Percentiles rank a stretch among this genome's conserved stretches.
These are phyloP conservation scores for Exserohilum rostratum DNA, from an alignment of 2,329 filamentous ascomycete genomes.

Conservation along the genomic window DNA sequence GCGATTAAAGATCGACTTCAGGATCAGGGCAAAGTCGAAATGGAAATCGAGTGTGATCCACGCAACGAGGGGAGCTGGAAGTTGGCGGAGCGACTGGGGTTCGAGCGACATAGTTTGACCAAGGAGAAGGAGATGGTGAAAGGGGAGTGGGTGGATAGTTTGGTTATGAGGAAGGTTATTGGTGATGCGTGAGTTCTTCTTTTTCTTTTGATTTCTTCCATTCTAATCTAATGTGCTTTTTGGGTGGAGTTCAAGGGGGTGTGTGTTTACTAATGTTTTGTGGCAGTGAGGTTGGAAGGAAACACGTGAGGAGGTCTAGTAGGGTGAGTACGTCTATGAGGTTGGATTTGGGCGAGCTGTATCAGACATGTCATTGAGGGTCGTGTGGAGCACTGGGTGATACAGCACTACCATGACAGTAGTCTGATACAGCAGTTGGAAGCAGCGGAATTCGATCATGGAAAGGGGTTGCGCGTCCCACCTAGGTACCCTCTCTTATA, in stretches of 20 bases:
- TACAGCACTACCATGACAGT: too few relatives aligned
- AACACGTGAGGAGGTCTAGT: conserved; percentile 7
- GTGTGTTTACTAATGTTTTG: background rate
- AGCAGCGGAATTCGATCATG: too few relatives aligned
- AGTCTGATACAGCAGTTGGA: too few relatives aligned
- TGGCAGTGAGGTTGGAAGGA: background rate
- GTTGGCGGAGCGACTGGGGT: conserved; percentile 40
- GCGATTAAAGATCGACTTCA: conserved; percentile 18
- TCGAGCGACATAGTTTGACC: conserved; percentile 30
- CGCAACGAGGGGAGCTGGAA: conserved; percentile 38
- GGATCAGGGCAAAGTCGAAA: conserved; percentile 17
- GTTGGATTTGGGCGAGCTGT: conserved; percentile 5
- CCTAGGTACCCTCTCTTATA: too few relatives aligned
- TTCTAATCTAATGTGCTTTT: too few relatives aligned
- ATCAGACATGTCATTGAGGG: conserved; percentile 6
- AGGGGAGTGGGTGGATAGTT: conserved; percentile 41
- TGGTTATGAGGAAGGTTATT: conserved; percentile 33
- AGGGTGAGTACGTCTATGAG: conserved; percentile 11
- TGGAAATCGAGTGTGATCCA: conserved; percentile 48
- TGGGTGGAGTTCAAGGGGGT: background rate
- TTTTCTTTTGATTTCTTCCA: background rate
- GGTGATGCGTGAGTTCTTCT: conserved; percentile 17
- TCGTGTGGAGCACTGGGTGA: too few relatives aligned
- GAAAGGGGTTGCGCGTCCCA: too few relatives aligned
- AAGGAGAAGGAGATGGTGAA: conserved; percentile 40